Conservation (phyloP, 2,329 filamentous ascomycete genomes). For the Colletotrichum brevisporum region DNA sequence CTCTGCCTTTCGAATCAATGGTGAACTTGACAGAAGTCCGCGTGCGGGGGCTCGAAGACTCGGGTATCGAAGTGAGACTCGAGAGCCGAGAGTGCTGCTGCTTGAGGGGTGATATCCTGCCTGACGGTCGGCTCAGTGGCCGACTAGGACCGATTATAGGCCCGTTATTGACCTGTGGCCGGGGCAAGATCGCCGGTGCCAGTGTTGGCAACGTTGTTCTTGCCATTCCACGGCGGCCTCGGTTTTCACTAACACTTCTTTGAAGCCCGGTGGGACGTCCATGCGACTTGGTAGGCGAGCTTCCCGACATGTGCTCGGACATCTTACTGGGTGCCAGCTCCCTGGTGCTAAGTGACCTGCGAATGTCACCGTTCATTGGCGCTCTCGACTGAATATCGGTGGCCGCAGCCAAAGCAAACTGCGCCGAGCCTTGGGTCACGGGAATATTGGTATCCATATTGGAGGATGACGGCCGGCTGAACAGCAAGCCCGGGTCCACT, state of each 20-base stretch:
- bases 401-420: conserved; percentile 38
- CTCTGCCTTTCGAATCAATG: conserved; percentile 73
- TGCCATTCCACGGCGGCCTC: conserved; percentile 59
- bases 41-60: conserved; percentile 60
- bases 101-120: conserved; percentile 68
- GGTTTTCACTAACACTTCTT: conserved; percentile 68
- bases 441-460: conserved; percentile 56
- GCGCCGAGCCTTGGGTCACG: conserved; percentile 42
- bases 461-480: conserved; percentile 66
- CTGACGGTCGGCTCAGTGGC: conserved; percentile 56
- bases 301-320: conserved; percentile 57
- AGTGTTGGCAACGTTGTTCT: conserved; percentile 61
- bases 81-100: conserved; percentile 62
- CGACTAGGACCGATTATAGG: conserved; percentile 51
- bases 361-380: conserved; percentile 53
- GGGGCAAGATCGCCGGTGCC: conserved; percentile 60
- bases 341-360: conserved; percentile 62
- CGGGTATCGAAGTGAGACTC: conserved; percentile 71
- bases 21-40: conserved; percentile 73
- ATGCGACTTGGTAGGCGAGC: conserved; percentile 67
- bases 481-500: conserved; percentile 73
- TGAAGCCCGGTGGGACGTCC: conserved; percentile 62
- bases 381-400: conserved; percentile 40
- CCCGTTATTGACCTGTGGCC: conserved; percentile 49
- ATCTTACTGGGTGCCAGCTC: conserved; percentile 58